Conservation (phyloP, 2,329 filamentous ascomycete species). For the Fusarium lateritium region DNA sequence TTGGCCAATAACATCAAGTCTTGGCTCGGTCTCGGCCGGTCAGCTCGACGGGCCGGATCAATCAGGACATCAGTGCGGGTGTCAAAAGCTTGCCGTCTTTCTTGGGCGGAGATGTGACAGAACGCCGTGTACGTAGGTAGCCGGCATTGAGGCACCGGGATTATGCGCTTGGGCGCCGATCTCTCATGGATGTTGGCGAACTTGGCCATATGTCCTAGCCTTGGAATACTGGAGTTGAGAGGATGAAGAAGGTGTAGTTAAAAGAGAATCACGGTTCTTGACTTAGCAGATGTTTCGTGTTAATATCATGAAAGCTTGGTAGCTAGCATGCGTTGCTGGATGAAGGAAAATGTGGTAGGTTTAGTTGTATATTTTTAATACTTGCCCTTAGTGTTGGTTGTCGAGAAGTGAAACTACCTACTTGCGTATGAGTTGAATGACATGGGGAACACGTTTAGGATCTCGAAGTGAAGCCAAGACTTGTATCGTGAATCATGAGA, state of each 20-base stretch:
- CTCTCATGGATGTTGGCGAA: constrained; percentile 5
- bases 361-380: too few relatives aligned
- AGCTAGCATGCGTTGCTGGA: neutral
- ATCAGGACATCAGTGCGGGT: constrained; percentile 13
- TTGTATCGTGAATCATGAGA: too few relatives aligned
- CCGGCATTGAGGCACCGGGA: neutral
- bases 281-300: neutral
- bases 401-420: too few relatives aligned
- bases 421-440: neutral
- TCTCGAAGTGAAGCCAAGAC: neutral
- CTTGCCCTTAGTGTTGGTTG: too few relatives aligned
- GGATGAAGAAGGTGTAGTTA: neutral
- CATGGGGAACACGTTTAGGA: neutral
- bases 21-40: constrained; percentile 28
- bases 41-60: constrained; percentile 21
- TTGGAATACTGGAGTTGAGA: neutral
- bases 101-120: constrained; percentile 7
- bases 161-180: constrained; percentile 6
- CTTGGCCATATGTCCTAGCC: neutral
- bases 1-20: constrained; percentile 31
- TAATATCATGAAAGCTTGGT: neutral
- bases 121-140: constrained; percentile 4
- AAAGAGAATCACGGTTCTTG: neutral
- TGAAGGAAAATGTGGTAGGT: too few relatives aligned
- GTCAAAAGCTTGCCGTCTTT: neutral